Evolutionary conservation across 2,329 filamentous ascomycete species (phyloP), one percentile per base, ranked within the genome.

Genomic region (Trichoderma lentiforme): DNA sequence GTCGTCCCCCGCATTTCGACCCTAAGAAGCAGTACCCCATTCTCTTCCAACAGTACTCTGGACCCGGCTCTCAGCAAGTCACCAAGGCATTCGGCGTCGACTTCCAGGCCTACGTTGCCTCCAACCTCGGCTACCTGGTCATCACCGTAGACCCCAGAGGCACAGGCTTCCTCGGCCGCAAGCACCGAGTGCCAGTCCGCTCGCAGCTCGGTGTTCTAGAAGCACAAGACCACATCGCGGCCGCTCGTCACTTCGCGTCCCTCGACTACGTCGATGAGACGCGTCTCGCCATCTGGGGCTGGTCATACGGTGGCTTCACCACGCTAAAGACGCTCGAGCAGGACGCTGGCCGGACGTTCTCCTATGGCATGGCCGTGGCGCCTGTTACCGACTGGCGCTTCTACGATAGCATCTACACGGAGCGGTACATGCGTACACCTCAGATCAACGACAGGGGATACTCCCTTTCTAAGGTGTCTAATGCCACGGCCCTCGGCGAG

Each of bases 321-420:
- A 93, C 96, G 6, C 87, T 99, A 77, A 99, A 99, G 85, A 96
- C 94, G 1, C 90, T 99, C 14, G 96, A 99, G 84, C 88, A 90
- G 73, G 96, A 99, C 79, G 95, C 90, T 9, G 96, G 97, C 6
- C 81, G 89, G 78, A 98, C 95, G 0, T 99, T 98, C 84, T 91
- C 91, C 74, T 99, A 99, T 80, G 97, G 96, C 76, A 97, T 99
- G 93, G 94, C 97, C 7, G 97, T 99, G 66, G 96, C 96, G 1
- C 96, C 96, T 21, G 96, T 99, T n/a, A 98, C 95, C 0, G 95
- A 99, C 82, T 99, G 96, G 96, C 88, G 92, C 71, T 97, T 92
- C 82, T 99, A 99, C 83, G 93, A 98, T 83, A 93, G 90, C 72
- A 91, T 98, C 77, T 98, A 98, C 84, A 97, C 95, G 0, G 95